Percentiles rank a stretch among this genome's conserved stretches.
phyloP scores from a whole-genome alignment of 164 flowering plant genomes.

The Vitis cinerea region DNA sequence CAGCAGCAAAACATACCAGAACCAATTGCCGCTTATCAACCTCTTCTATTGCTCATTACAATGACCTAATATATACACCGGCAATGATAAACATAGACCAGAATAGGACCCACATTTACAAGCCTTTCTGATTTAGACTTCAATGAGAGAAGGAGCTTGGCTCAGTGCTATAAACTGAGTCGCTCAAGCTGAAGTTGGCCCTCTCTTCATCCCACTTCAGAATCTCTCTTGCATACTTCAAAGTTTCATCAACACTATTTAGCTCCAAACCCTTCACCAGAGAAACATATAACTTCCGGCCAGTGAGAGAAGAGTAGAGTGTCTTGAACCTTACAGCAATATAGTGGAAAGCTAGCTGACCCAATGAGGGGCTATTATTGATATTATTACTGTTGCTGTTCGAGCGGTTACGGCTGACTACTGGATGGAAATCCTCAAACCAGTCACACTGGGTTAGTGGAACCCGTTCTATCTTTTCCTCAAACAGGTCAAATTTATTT shows the following conservation, averaged over 20 bases:
- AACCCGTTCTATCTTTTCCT: constrained; percentile 60
- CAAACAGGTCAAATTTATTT: constrained; percentile 78
- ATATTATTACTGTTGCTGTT: constrained; percentile 32
- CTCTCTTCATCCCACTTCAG: constrained; percentile 91
- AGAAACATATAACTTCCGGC: constrained; percentile 71
- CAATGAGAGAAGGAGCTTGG: constrained; percentile 60
- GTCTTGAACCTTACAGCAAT: constrained; percentile 90
- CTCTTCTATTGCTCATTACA: constrained; percentile 9
- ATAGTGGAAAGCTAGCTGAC: constrained; percentile 71
- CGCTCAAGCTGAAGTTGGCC: constrained; percentile 49
- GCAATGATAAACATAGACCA: not conserved
- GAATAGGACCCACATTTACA: constrained; percentile 1
- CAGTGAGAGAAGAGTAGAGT: constrained; percentile 66
- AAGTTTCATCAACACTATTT: constrained; percentile 62
- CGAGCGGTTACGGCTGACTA: constrained; percentile 48
- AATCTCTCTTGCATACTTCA: constrained; percentile 80
- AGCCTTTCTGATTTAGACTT: constrained; percentile 7
- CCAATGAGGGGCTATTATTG: constrained; percentile 49
- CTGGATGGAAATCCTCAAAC: constrained; percentile 84
- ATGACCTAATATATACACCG: constrained; percentile 22
- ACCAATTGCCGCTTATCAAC: not conserved
- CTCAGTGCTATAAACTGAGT: constrained; percentile 75
- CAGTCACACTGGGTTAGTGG: constrained; percentile 76
- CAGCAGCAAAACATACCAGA: not conserved
- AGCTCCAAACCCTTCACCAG: constrained; percentile 66